These are phyloP conservation scores for Apiospora arundinis DNA, from an alignment of 2,329 filamentous ascomycete species.

Conservation along the genomic window DNA sequence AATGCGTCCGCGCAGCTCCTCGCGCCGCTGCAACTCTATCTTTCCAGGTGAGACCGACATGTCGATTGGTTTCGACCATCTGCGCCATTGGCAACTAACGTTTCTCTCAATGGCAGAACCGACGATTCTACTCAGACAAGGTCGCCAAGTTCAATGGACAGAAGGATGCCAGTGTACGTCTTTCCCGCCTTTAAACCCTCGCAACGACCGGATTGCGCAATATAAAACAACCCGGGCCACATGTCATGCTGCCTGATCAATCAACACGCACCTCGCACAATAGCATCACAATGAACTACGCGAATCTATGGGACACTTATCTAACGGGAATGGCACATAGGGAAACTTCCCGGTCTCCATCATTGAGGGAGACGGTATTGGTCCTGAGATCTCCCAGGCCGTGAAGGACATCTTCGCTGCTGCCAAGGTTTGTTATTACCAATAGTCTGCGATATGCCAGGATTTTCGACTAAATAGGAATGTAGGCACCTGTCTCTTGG, in stretches of 20 bases:
- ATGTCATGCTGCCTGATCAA: conserved; percentile 26
- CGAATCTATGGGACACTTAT: not conserved
- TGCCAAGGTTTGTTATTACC: conserved; percentile 72
- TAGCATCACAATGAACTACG: not conserved
- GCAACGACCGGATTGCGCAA: conserved; percentile 26
- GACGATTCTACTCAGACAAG: conserved; percentile 66
- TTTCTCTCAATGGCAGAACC: conserved; percentile 45
- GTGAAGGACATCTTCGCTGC: conserved; percentile 99
- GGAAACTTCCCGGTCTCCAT: conserved; percentile 95
- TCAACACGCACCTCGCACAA: conserved; percentile 29
- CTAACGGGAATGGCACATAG: conserved; percentile 50
- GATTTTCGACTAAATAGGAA: conserved; percentile 21
- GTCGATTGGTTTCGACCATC: conserved; percentile 20
- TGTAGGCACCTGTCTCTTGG: conserved; percentile 89
- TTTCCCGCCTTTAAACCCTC: conserved; percentile 29
- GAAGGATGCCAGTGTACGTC: conserved; percentile 84
- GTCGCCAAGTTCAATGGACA: conserved; percentile 94
- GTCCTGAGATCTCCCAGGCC: conserved; percentile 95
- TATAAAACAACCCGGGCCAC: conserved; percentile 51
- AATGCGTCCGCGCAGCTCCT: conserved; percentile 76
- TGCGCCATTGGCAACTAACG: conserved; percentile 35
- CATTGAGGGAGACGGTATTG: conserved; percentile 99
- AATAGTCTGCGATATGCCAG: conserved; percentile 17
- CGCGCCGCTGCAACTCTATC: conserved; percentile 57
- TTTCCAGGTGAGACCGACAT: conserved; percentile 60